Evolutionary conservation across 306 rosid genomes (phyloP), one percentile per base, ranked within the genome.

Genomic region (Benincasa hispida): DNA sequence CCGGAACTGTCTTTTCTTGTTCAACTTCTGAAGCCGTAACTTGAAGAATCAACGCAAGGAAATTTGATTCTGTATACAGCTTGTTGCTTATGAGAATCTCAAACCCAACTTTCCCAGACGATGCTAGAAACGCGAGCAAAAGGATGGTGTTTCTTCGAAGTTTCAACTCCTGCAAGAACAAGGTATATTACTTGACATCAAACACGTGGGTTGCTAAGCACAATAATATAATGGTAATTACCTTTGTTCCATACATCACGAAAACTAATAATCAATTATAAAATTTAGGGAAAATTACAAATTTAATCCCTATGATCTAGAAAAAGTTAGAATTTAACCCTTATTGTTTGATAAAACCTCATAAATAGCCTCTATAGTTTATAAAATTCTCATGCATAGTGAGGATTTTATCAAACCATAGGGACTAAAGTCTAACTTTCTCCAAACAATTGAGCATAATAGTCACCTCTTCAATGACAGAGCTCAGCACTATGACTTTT

Each of bases 41-140:
- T 85, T 87, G 94, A 84, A 93, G 82, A 81, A 90, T 91, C 85
- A 88, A 75, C 85, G 86, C 63, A 3, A 93, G 91, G 82, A 90
- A 90, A 84, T 81, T 87, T 81, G 82, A 82, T 51, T 80, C 87
- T 76, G 62, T 69, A 79, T 81, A 51, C 21, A 90, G 87, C 82
- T 79, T 86, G 80, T 80, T 86, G 78, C 79, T 78, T 54, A 81
- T 81, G 58, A 91, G 78, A 75, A 90, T 90, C 75, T 93, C 97
- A 74, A 91, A 91, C 58, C 98, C 97, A 74, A 84, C 81, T 77
- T 84, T 84, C 77, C 96, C 97, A 6, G 98, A 91, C 3, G 97
- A 93, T 58, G 97, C 86, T 1, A 93, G 85, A 89, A 93, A 91
- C 66, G 98, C 92, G 79, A 93, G 86, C 85, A 90, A 85, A 75